Base-by-base conservation (phyloP, 1,139 yeast genomes). In the Hanseniaspora sp. region DNA sequence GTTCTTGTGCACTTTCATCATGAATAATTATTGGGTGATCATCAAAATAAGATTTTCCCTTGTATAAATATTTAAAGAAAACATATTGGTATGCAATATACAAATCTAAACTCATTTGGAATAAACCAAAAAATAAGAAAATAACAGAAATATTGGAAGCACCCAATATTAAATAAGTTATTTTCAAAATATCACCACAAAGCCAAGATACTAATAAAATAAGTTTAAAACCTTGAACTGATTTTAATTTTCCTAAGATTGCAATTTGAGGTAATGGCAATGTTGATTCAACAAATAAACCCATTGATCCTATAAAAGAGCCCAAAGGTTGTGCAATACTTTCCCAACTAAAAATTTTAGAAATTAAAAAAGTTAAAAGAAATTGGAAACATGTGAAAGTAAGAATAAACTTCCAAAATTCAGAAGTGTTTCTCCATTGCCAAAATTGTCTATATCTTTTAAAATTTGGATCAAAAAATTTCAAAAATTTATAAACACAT, bases 191-290 rank as follows among this genome's bases (percentile, higher is more conserved):
- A 68, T 88, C 96, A 53, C 96, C 96, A 57, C 92, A 83, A 9
- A 88, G 71, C 96, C 96, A 88, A 62, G 92, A 83, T 34, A 86
- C 70, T 48, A 88, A 67, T 52, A 88, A 71, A 39, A 90, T 77
- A 47, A 82, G 72, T 62, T 88, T 83, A 69, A 88, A 87, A 58
- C 92, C 92, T 60, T 83, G 83, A 7, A 84, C 80, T 0, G 86
- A 78, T 60, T 80, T 79, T 33, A 86, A 67, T 56, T 90, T 73
- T 63, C 80, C 76, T 55, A 86, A 76, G 56, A 86, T 71, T 35
- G 90, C 71, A 51, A 88, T 86, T 67, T 88, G 96, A 0, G 96
- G 96, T 52, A 88, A 70, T 3, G 96, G 96, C 56, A 88, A 71
- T 28, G 86, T 71, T n/a, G 92, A 80, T 64, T 88, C 96, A 29